phyloP scores from a whole-genome alignment of 139 green algal genomes.

The Ettlia oleoabundans region DNA sequence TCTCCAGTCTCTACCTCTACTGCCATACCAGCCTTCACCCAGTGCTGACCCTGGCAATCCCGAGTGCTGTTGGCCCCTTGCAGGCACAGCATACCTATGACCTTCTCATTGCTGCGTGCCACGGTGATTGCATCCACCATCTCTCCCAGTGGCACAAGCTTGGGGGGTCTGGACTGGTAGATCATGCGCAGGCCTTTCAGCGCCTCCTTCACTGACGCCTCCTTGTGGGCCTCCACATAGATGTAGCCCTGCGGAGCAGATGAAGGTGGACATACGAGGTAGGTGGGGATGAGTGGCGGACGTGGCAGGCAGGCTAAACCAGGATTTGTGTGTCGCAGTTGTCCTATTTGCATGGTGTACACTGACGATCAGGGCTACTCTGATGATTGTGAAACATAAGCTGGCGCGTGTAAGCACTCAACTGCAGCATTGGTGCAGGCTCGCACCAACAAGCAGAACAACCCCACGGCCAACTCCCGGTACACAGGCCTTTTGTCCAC shows the following conservation, averaged over 20 bases:
- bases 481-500: background rate
- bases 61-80: background rate
- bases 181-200: slow-evolving; percentile 85
- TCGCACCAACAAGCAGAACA: too few relatives aligned
- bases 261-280: background rate
- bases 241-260: slow-evolving; percentile 90
- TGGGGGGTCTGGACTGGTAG: slow-evolving; percentile 67
- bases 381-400: too few relatives aligned
- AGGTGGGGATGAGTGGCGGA: background rate
- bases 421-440: too few relatives aligned
- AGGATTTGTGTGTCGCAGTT: too few relatives aligned
- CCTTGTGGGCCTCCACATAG: slow-evolving; percentile 95
- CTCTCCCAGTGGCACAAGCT: slow-evolving; percentile 88
- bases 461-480: too few relatives aligned
- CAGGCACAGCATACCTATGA: slow-evolving; percentile 10
- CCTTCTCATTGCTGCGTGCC: slow-evolving; percentile 9
- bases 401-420: too few relatives aligned
- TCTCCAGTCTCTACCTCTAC: too few relatives aligned
- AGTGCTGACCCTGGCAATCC: too few relatives aligned
- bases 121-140: slow-evolving; percentile 92
- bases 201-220: slow-evolving; percentile 89
- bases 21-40: too few relatives aligned
- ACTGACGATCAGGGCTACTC: too few relatives aligned
- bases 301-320: too few relatives aligned
- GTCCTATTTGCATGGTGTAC: too few relatives aligned